phyloP scores from a whole-genome alignment of 495 filamentous ascomycete genomes.

The Tuber magnatum region DNA sequence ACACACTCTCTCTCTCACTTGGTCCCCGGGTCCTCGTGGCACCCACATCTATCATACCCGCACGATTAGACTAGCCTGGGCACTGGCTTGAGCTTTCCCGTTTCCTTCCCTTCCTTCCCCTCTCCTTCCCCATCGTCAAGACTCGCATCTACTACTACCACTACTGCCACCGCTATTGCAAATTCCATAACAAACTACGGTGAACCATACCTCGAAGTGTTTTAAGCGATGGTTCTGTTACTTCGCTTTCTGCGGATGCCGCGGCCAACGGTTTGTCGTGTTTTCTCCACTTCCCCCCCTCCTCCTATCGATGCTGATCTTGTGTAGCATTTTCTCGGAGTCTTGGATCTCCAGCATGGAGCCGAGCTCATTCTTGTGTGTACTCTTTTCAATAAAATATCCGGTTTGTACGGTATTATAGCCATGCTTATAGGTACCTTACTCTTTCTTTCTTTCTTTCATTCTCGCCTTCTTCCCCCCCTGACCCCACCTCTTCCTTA shows the following conservation, averaged over 20 bases:
- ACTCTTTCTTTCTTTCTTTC: not conserved
- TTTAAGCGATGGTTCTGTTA: conserved; percentile 22
- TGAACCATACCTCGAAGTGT: not conserved
- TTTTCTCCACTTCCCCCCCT: not conserved
- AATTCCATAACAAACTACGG: not conserved
- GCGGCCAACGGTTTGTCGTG: conserved; percentile 24
- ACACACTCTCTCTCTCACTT: too few species aligned
- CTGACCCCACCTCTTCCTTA: conserved; percentile 15
- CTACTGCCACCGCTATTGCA: not conserved
- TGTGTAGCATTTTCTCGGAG: conserved; percentile 64
- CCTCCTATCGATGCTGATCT: conserved; percentile 1
- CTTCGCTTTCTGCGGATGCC: conserved; percentile 32
- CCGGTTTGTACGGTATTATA: conserved; percentile 79
- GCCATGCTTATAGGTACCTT: conserved; percentile 66
- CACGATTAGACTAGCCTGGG: not conserved
- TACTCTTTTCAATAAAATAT: conserved; percentile 77
- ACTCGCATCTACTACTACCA: conserved; percentile 4
- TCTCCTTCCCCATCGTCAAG: not conserved
- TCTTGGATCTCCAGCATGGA: conserved; percentile 78
- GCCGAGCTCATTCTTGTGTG: conserved; percentile 72
- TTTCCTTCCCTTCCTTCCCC: not conserved
- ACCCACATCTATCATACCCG: too few species aligned
- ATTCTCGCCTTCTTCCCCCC: not conserved
- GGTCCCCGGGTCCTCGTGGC: too few species aligned
- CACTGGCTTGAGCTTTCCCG: conserved; percentile 7